Evolutionary conservation across 2,329 filamentous ascomycete species (phyloP).

Genomic region (Fusarium subglutinans): DNA sequence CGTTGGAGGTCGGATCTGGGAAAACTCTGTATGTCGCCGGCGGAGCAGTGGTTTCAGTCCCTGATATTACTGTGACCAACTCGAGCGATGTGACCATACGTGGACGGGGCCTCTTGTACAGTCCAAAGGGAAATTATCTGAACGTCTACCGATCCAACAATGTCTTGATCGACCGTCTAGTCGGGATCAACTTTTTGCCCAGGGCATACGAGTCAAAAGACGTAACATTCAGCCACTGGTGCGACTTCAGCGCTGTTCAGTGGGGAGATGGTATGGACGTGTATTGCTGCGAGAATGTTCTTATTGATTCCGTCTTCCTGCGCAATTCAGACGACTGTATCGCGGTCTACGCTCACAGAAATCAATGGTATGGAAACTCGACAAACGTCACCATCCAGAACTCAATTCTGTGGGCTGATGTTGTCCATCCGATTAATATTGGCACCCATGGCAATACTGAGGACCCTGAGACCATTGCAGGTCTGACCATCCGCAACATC

Average conservation of each 20-base stretch:
- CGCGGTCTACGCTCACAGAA: not conserved
- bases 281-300: not conserved
- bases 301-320: not conserved
- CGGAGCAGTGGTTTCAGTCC: not conserved
- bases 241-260: not conserved
- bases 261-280: not conserved
- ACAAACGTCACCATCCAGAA: not conserved
- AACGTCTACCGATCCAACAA: not conserved
- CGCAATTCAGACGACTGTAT: not conserved
- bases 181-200: fast-evolving
- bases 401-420: not conserved
- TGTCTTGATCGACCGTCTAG: not conserved
- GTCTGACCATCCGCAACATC: not conserved
- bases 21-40: not conserved
- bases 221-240: not conserved
- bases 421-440: not conserved
- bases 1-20: not conserved
- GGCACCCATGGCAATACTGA: not conserved
- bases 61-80: fast-evolving
- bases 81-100: not conserved
- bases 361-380: not conserved
- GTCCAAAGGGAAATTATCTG: not conserved
- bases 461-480: not conserved
- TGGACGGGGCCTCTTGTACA: not conserved
- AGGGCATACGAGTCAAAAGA: not conserved